Evolutionary conservation across 2,329 filamentous ascomycete species (phyloP).

Genomic region (Microcera coccophila): DNA sequence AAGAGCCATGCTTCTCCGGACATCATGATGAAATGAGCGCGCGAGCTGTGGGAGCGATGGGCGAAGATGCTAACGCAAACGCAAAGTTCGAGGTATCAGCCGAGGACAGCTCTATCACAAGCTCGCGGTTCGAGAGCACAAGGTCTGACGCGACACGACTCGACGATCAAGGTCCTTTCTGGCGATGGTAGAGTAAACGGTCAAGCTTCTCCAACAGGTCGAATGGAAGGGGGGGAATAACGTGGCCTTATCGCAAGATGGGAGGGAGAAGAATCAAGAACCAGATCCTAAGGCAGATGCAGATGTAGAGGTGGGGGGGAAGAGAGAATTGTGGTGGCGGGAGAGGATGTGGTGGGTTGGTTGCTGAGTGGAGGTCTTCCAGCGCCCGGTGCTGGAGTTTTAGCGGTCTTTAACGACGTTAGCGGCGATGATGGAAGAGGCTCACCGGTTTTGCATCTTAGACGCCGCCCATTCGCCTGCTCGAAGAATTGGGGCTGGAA

Average conservation of each 20-base stretch:
- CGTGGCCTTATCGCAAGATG: conserved; percentile 12
- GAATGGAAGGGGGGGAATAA: conserved; percentile 6
- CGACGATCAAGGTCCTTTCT: too few relatives aligned
- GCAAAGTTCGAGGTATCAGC: conserved; percentile 1
- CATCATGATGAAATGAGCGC: conserved; percentile 52
- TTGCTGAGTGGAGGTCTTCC: neutral
- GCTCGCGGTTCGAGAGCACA: conserved; percentile 13
- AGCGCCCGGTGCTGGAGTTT: neutral
- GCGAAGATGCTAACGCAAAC: conserved; percentile 1
- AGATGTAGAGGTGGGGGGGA: conserved; percentile 9
- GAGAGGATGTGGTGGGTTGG: conserved; percentile 14
- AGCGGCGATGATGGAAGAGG: conserved; percentile 26
- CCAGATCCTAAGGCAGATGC: conserved; percentile 12
- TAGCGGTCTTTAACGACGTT: conserved; percentile 4
- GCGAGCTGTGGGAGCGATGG: conserved; percentile 13
- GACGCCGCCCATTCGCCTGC: conserved; percentile 1
- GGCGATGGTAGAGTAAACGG: too few relatives aligned
- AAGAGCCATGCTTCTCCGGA: conserved; percentile 98
- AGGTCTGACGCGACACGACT: too few relatives aligned
- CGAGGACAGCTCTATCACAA: conserved; percentile 23
- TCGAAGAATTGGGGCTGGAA: conserved; percentile 9
- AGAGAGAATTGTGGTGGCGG: conserved; percentile 11
- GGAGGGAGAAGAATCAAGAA: conserved; percentile 9
- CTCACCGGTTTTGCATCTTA: conserved; percentile 6
- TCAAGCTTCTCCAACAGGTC: too few relatives aligned